These are phyloP conservation scores for Populus alba DNA, from an alignment of 345 rosid genomes.

Conservation along the genomic window DNA sequence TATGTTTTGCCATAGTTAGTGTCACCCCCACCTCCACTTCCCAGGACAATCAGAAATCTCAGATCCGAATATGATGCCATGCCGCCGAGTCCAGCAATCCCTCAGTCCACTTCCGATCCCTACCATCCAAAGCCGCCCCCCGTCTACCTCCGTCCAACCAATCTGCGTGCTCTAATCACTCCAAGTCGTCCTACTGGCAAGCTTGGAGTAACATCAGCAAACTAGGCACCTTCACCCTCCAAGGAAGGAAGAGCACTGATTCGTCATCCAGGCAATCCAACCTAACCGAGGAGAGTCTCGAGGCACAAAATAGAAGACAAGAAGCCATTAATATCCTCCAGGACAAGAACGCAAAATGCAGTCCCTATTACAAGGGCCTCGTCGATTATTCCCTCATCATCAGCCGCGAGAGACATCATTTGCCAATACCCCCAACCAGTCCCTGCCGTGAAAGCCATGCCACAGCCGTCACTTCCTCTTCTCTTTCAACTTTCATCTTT, in stretches of 20 bases:
- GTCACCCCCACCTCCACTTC: background rate
- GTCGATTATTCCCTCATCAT: slow-evolving; percentile 40
- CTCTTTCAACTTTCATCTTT: slow-evolving; percentile 25
- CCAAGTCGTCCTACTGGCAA: slow-evolving; percentile 27
- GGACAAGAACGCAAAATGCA: slow-evolving; percentile 33
- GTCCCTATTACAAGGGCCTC: slow-evolving; percentile 58
- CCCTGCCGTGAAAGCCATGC: slow-evolving; percentile 47
- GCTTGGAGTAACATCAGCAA: slow-evolving; percentile 33
- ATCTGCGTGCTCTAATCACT: slow-evolving; percentile 13
- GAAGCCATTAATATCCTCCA: background rate
- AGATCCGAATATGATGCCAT: slow-evolving; percentile 18
- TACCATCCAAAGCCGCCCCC: background rate
- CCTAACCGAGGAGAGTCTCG: slow-evolving; percentile 43
- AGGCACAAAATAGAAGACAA: slow-evolving; percentile 43
- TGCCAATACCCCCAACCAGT: slow-evolving; percentile 14
- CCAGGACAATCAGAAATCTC: background rate
- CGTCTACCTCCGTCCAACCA: slow-evolving; percentile 11
- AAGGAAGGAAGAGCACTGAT: slow-evolving; percentile 13
- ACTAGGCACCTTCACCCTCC: slow-evolving; percentile 16
- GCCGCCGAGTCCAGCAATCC: slow-evolving; percentile 35
- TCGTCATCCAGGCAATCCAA: slow-evolving; percentile 29
- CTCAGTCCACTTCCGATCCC: slow-evolving; percentile 27
- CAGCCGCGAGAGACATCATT: slow-evolving; percentile 13
- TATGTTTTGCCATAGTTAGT: background rate
- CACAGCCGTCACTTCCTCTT: slow-evolving; percentile 19